phyloP scores from a whole-genome alignment of 495 filamentous ascomycete species.

The Penicillium antarcticum region DNA sequence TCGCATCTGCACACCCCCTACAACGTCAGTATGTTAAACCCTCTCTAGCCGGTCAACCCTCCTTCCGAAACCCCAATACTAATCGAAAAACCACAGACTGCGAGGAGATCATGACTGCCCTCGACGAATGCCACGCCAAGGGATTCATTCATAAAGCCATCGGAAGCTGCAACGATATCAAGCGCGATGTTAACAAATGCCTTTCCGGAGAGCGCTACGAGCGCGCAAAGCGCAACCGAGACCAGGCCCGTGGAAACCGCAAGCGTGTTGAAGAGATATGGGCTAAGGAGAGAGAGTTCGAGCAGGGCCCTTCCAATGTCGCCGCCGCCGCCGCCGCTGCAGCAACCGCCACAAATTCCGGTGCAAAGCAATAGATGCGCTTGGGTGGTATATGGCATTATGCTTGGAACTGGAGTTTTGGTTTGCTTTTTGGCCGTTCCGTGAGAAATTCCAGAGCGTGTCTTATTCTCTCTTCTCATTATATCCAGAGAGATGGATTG shows the following conservation, averaged over 20 bases:
- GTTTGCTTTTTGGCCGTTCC: constrained; percentile 2
- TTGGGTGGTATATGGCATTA: not conserved
- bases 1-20: constrained; percentile 91
- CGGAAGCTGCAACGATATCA: constrained; percentile 86
- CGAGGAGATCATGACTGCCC: constrained; percentile 85
- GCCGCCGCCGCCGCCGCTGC: not conserved
- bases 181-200: constrained; percentile 77
- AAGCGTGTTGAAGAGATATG: constrained; percentile 67
- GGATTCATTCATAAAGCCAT: constrained; percentile 86
- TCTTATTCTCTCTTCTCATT: constrained; percentile 16
- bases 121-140: constrained; percentile 92
- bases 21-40: constrained; percentile 64
- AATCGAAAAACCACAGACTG: constrained; percentile 59
- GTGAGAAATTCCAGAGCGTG: not conserved
- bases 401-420: constrained; percentile 15
- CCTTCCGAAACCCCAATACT: not conserved
- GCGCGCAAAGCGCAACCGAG: constrained; percentile 72
- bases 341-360: constrained; percentile 3
- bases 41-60: not conserved
- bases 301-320: constrained; percentile 9
- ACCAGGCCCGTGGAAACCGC: constrained; percentile 63
- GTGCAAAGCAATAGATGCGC: constrained; percentile 15
- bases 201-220: constrained; percentile 74
- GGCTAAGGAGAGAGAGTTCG: constrained; percentile 56
- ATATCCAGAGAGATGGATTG: not conserved